These are phyloP conservation scores for Nemania sp. DNA, from an alignment of 2,329 filamentous ascomycete genomes.

Conservation along the genomic window DNA sequence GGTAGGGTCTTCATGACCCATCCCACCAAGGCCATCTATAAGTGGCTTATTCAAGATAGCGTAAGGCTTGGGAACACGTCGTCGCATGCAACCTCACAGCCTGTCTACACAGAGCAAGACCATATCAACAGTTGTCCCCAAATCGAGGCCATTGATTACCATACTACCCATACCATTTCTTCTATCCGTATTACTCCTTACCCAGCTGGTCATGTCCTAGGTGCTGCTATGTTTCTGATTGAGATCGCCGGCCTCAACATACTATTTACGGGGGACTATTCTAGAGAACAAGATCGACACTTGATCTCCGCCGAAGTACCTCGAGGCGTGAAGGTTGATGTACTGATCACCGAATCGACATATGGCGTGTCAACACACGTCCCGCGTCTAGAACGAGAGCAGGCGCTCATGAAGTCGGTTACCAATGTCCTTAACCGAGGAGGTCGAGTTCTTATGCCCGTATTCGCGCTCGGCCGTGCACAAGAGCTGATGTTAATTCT, in stretches of 20 bases:
- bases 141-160: conserved; percentile 98
- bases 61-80: conserved; percentile 85
- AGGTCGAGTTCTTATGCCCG: conserved; percentile 91
- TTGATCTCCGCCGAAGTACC: conserved; percentile 94
- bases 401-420: conserved; percentile 94
- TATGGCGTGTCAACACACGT: conserved; percentile 96
- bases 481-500: conserved; percentile 95
- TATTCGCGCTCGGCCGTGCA: conserved; percentile 92
- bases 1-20: conserved; percentile 99
- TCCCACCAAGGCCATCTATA: conserved; percentile 99
- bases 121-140: conserved; percentile 92
- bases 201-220: conserved; percentile 96
- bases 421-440: conserved; percentile 91
- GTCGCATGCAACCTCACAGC: conserved; percentile 72
- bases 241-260: conserved; percentile 98
- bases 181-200: conserved; percentile 97
- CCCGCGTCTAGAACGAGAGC: conserved; percentile 89
- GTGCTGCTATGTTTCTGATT: conserved; percentile 97
- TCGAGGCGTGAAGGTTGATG: conserved; percentile 89
- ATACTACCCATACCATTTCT: conserved; percentile 96
- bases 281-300: conserved; percentile 93
- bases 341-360: conserved; percentile 96
- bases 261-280: conserved; percentile 98
- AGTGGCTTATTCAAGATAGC: conserved; percentile 98
- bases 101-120: conserved; percentile 95